Evolutionary conservation across 768 basidiomycete genomes (phyloP), one percentile per base, ranked within the genome.

Genomic region (Boletus rubropictus): DNA sequence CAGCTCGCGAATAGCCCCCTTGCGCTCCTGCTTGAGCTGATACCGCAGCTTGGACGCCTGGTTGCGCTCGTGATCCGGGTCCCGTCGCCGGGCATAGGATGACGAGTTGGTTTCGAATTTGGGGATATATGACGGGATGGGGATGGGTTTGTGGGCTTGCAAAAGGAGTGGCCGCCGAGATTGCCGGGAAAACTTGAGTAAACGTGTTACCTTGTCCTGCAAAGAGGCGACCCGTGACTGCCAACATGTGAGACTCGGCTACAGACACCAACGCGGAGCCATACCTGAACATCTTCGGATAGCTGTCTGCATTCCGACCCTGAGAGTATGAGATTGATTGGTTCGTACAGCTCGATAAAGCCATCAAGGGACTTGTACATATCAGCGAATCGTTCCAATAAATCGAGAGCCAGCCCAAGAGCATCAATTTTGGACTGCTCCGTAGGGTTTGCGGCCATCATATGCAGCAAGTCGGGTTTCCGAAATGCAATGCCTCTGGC

Each of bases 1-100:
- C 44, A 99, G 73, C 63, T 99, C 96, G 38, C 95, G 76, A 52
- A 99, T 92, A 5, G 96, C 96, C 36, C 96, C 94, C 74, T 97
- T 98, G 61, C 80, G 74, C 73, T 98, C 96, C 70, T 98, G 86
- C 71, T 94, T 94, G 73, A 92, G 86, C 62, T 93, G 81, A 33
- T 80, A 78, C 46, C 87, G 84, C 59, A 99, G 69, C 66, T 97
- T 98, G 48, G 84, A 69, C 0, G 82, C 80, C 54, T 88, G 89
- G 62, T 90, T 92, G 33, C 89, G 82, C 59, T 95, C 93, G 50
- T 81, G 82, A 65, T 99, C 93, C 8, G 95, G 94, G 65, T 98
- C 96, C 60, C 86, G 86, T 44, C 75, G 73, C 41, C 84, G 84
- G 51, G 84, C 69, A 63, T 87, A 89, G 35, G 79, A 84, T 6